Evolutionary conservation across 192 early-diverging fungal species (phyloP).

Genomic region (Linnemannia hyalina): DNA sequence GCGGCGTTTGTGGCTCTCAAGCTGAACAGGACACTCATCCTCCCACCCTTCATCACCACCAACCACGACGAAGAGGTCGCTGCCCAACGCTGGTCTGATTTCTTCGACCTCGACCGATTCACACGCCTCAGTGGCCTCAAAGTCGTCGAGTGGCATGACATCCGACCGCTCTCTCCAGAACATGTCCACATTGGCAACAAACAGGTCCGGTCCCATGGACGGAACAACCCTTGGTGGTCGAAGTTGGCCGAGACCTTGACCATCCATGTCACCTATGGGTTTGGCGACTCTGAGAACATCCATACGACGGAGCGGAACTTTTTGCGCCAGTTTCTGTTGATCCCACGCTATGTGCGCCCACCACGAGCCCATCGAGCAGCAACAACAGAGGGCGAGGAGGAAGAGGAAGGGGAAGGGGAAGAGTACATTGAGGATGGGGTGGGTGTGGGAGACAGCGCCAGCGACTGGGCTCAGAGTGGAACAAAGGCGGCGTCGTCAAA

Average conservation of each 20-base stretch:
- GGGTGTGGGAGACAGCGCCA: slow-evolving; percentile 9
- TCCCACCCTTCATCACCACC: slow-evolving; percentile 46
- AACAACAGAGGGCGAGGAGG: neutral
- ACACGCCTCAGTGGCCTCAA: slow-evolving; percentile 4
- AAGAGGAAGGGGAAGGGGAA: neutral
- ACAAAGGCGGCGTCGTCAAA: slow-evolving; percentile 1
- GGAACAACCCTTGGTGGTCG: slow-evolving; percentile 19
- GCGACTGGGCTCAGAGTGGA: slow-evolving; percentile 19
- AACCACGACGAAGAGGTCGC: slow-evolving; percentile 34
- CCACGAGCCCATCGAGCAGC: neutral
- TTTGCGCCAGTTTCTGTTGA: slow-evolving; percentile 32
- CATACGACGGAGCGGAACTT: slow-evolving; percentile 37
- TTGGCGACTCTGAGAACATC: slow-evolving; percentile 31
- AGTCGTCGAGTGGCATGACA: slow-evolving; percentile 33
- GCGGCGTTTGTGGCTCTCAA: slow-evolving; percentile 37
- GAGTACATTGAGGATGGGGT: neutral
- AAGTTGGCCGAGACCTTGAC: slow-evolving; percentile 31
- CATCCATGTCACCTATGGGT: slow-evolving; percentile 46
- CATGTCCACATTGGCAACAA: slow-evolving; percentile 25
- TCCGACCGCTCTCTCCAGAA: slow-evolving; percentile 34
- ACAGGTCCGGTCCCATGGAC: slow-evolving; percentile 3
- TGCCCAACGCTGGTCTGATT: slow-evolving; percentile 50
- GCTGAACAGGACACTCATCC: slow-evolving; percentile 45
- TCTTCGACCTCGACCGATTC: slow-evolving; percentile 33
- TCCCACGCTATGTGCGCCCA: slow-evolving; percentile 42